Conservation (phyloP, 768 basidiomycete species). For the Tulasnella sp. region DNA sequence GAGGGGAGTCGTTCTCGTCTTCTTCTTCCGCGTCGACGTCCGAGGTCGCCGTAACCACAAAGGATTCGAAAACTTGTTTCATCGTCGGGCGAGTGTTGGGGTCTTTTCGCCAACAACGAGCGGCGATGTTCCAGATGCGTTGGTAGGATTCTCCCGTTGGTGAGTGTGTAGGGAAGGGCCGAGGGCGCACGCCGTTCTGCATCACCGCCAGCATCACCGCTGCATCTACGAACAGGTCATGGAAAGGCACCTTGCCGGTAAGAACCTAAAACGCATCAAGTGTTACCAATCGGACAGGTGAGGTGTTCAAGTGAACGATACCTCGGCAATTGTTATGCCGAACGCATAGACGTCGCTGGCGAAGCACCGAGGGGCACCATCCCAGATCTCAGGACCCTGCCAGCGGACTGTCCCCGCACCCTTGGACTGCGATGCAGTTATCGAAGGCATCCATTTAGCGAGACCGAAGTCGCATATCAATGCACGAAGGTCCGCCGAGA, state of each 20-base stretch:
- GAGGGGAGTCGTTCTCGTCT: no score
- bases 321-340: background rate
- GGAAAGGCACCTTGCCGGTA: background rate
- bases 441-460: background rate
- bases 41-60: background rate
- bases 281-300: no score
- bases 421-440: background rate
- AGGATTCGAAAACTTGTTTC: background rate
- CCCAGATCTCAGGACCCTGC: background rate
- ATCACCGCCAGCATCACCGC: background rate
- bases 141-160: background rate
- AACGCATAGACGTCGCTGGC: background rate
- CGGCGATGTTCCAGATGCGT: no score
- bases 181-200: background rate
- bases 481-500: background rate
- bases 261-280: background rate
- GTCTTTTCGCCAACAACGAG: no score
- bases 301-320: background rate
- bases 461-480: slow-evolving; percentile 7
- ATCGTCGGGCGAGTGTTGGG: no score
- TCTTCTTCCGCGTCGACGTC: background rate
- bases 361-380: background rate
- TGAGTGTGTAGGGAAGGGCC: background rate
- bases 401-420: background rate
- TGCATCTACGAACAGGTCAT: background rate